These are phyloP conservation scores for Talaromyces funiculosus DNA, from an alignment of 2,329 filamentous ascomycete genomes.

Conservation along the genomic window DNA sequence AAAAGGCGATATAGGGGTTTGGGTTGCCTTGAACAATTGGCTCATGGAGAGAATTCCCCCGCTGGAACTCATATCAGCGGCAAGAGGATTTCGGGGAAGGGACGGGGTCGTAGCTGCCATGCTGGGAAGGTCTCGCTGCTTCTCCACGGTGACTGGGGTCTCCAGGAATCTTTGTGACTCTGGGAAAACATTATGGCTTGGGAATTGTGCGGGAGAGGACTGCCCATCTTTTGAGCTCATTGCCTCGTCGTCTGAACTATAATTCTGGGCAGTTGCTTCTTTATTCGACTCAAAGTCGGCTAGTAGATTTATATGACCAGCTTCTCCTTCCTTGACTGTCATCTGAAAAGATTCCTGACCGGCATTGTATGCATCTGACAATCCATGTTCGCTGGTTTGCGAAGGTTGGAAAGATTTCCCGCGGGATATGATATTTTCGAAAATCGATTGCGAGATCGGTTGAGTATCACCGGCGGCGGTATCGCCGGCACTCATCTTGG, in stretches of 20 bases:
- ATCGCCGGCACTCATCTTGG: conserved; percentile 32
- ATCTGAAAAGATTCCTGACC: conserved; percentile 25
- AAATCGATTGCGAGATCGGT: conserved; percentile 41
- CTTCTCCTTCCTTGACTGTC: conserved; percentile 37
- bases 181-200: conserved; percentile 41
- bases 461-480: conserved; percentile 38
- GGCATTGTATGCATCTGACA: conserved; percentile 11
- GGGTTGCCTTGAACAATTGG: conserved; percentile 46
- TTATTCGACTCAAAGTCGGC: conserved; percentile 31
- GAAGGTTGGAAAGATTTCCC: conserved; percentile 28
- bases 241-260: conserved; percentile 44
- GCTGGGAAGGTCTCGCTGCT: conserved; percentile 25
- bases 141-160: conserved; percentile 37
- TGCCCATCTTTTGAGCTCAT: conserved; percentile 27
- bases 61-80: conserved; percentile 30
- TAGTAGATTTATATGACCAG: conserved; percentile 40
- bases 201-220: conserved; percentile 34
- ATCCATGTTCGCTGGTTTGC: conserved; percentile 7
- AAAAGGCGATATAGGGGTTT: conserved; percentile 44
- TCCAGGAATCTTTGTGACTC: conserved; percentile 42
- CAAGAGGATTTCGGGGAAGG: conserved; percentile 40
- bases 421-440: conserved; percentile 35
- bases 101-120: conserved; percentile 32
- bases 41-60: conserved; percentile 43
- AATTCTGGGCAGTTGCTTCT: conserved; percentile 9